Base-by-base conservation (phyloP, 2,329 filamentous ascomycete genomes). In the Zelopaecilomyces penicillatus region DNA sequence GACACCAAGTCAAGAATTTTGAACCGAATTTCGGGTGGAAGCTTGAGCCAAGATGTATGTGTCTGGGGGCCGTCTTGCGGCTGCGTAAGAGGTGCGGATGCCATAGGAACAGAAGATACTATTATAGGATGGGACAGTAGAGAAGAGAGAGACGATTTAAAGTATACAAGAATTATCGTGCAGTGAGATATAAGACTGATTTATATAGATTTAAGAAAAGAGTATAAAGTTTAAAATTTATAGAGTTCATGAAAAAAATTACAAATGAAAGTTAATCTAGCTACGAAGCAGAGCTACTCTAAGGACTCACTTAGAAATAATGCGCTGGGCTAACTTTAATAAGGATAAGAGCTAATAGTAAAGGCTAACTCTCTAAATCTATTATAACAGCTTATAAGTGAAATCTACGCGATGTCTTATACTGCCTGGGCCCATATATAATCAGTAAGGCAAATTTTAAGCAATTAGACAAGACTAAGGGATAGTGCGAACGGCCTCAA, bases 61-160 rank as follows among this genome's bases (percentile, higher is more conserved):
- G 11, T 37, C 41, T 43, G 33, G 39, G 39, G 4, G 32, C 41
- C 41, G 33, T 8, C 41, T 43, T 43, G 41, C 32, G 32, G 32
- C 41, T 43, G 41, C 41, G 12, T 29, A 37, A 43, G 30, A 43
- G 41, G 33, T 43, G 41, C 41, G 41, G 33, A 43, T 36, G 41
- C 41, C 41, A 43, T 43, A 7, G 33, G 5, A 19, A 5, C 26
- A 37, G 33, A 43, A 11, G 33, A 37, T 43, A 27, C 19, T 5
- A 30, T 34, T 34, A 12, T 34, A 34, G 32, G 32, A 34, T 34
- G 32, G 32, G 32, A 6, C 1, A 3, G 29, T 32, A 30, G 39
- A 33, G 27, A 41, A 43, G 30, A 43, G 32, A 37, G 3, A 27
- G 32, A 42, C 2, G 32, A 34, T 34, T 34, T 9, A 34, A 34